Conservation (phyloP, 2,329 filamentous ascomycete genomes). For the Coniochaeta pulveracea region DNA sequence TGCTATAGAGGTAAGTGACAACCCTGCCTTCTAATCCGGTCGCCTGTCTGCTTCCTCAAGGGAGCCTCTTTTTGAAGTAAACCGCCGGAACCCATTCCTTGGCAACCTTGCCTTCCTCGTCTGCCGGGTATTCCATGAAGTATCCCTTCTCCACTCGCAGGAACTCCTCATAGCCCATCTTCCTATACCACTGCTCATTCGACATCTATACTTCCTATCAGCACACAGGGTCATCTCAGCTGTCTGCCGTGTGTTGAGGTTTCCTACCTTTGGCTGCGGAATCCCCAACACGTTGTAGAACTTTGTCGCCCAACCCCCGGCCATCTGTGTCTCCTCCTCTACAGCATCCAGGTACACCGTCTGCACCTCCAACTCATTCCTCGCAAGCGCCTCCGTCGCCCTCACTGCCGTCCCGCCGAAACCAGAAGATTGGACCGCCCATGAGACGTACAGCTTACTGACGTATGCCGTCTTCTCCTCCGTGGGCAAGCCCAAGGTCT, state of each 20-base stretch:
- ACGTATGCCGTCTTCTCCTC: neutral
- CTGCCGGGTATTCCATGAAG: constrained; percentile 1
- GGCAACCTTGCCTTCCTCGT: neutral
- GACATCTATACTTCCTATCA: neutral
- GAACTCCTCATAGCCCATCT: constrained; percentile 1
- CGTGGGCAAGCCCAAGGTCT: neutral
- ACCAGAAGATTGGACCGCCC: neutral
- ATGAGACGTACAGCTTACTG: constrained; percentile 2
- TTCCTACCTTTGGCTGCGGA: constrained; percentile 1
- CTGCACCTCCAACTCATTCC: neutral
- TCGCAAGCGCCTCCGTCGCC: neutral
- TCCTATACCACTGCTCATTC: neutral
- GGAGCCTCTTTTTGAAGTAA: constrained; percentile 1
- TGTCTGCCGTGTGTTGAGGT: neutral
- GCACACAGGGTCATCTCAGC: neutral
- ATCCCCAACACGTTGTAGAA: neutral
- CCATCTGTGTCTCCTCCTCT: neutral
- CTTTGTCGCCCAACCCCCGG: neutral
- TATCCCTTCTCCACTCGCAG: neutral
- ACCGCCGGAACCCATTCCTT: constrained; percentile 1
- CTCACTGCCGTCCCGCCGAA: constrained; percentile 1
- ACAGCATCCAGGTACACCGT: constrained; percentile 1
- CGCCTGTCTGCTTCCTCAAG: too few species aligned
- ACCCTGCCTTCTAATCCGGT: too few species aligned
- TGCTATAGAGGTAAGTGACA: too few species aligned